These are phyloP conservation scores for Colletotrichum sp. DNA, from an alignment of 2,329 filamentous ascomycete species.

Conservation along the genomic window DNA sequence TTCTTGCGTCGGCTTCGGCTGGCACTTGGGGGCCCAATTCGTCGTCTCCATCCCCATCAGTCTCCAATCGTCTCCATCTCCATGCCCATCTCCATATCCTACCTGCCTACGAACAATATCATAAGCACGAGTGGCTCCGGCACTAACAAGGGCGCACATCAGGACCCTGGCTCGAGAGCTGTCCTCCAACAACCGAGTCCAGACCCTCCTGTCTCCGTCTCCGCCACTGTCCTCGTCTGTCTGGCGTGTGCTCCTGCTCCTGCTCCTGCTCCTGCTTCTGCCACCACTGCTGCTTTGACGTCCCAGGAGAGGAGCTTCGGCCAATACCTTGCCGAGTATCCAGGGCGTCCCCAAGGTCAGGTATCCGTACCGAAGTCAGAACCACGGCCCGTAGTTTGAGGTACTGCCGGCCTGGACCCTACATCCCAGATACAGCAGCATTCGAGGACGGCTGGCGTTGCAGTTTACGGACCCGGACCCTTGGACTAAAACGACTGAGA, in stretches of 20 bases:
- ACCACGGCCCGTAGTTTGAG: not conserved
- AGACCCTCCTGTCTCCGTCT: not conserved
- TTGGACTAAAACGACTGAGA: not conserved
- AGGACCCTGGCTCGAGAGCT: slow-evolving; percentile 12
- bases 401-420: not conserved
- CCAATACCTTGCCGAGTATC: not conserved
- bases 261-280: not conserved
- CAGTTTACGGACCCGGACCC: not conserved
- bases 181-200: slow-evolving; percentile 10
- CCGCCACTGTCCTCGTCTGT: not conserved
- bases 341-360: not conserved
- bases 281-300: slow-evolving; percentile 1
- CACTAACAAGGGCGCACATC: slow-evolving; percentile 17
- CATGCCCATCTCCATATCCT: slow-evolving; percentile 3
- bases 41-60: slow-evolving; percentile 2
- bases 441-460: not conserved
- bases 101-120: slow-evolving; percentile 4
- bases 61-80: slow-evolving; percentile 1
- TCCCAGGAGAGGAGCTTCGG: not conserved
- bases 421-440: not conserved
- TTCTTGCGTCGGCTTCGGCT: not conserved
- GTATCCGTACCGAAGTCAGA: not conserved
- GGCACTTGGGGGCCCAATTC: slow-evolving; percentile 14
- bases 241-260: not conserved
- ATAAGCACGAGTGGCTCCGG: slow-evolving; percentile 15